Evolutionary conservation across 78 protist genomes (phyloP).

Genomic region (Diacronema lutheri): DNA sequence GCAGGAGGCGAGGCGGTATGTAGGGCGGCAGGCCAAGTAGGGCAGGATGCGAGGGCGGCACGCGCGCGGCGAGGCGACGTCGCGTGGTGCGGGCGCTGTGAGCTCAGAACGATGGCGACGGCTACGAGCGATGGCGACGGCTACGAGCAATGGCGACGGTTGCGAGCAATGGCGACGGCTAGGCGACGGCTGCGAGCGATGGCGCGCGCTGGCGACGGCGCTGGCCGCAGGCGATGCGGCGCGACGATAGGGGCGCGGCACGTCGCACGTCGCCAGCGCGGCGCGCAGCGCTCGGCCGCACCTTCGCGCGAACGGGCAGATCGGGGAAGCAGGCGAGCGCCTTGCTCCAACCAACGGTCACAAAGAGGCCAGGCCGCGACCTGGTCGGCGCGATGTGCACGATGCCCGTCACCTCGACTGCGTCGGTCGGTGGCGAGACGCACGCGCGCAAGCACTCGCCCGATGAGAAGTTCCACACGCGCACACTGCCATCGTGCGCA

Average conservation of each 20-base stretch:
- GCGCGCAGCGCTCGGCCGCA: not conserved
- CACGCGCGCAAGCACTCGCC: not conserved
- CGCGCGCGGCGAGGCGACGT: too few relatives aligned
- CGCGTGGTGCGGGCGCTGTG: too few relatives aligned
- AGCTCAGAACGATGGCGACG: too few relatives aligned
- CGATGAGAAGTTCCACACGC: conserved; percentile 4
- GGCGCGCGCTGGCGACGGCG: too few relatives aligned
- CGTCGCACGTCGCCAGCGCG: not conserved
- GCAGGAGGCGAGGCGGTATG: too few relatives aligned
- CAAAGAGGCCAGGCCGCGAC: not conserved
- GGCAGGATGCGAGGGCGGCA: too few relatives aligned
- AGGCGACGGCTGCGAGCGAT: too few relatives aligned
- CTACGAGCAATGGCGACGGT: too few relatives aligned
- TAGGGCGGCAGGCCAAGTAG: too few relatives aligned
- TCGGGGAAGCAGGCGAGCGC: not conserved
- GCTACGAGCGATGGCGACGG: too few relatives aligned
- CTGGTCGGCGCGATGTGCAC: not conserved
- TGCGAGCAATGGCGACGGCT: too few relatives aligned
- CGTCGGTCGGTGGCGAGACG: not conserved
- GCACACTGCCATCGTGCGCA: not conserved
- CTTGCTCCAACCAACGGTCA: not conserved
- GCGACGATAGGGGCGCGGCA: not conserved
- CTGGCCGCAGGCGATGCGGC: too few relatives aligned
- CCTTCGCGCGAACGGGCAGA: not conserved
- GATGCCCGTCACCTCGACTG: not conserved